These are phyloP conservation scores for Suhomyces prunicola DNA, from an alignment of 805 yeast genomes.

Conservation along the genomic window DNA sequence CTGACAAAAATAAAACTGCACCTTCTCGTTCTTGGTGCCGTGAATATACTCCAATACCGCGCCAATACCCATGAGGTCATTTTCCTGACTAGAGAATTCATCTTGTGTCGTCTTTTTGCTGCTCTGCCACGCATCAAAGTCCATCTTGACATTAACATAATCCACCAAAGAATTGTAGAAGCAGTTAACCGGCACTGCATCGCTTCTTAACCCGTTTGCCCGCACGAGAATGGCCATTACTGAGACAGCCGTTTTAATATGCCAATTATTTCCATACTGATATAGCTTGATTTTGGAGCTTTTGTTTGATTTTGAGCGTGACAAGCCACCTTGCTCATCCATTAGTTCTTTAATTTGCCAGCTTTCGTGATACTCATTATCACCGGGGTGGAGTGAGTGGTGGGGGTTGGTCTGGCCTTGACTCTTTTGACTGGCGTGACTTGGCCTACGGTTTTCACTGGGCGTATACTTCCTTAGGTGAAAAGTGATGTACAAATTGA, in stretches of 20 bases:
- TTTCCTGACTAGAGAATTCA: too few relatives aligned
- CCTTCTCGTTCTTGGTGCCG: constrained; percentile 30
- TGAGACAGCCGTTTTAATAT: constrained; percentile 62
- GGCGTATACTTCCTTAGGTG: constrained; percentile 55
- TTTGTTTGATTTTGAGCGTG: constrained; percentile 3
- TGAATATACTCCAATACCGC: constrained; percentile 48
- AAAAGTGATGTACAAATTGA: constrained; percentile 77
- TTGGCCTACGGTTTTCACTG: constrained; percentile 14
- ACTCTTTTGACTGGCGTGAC: not conserved
- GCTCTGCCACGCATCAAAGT: constrained; percentile 82
- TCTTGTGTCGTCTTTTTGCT: constrained; percentile 17
- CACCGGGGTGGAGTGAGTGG: not conserved
- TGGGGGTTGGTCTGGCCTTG: too few relatives aligned
- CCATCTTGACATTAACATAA: constrained; percentile 69
- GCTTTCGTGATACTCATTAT: constrained; percentile 22
- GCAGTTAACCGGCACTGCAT: constrained; percentile 30
- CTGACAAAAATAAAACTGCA: constrained; percentile 65
- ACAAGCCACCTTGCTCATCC: not conserved
- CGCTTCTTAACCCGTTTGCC: constrained; percentile 44
- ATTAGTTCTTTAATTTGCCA: constrained; percentile 18
- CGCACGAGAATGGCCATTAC: constrained; percentile 52
- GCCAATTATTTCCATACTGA: constrained; percentile 82
- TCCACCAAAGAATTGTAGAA: constrained; percentile 85
- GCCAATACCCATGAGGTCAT: constrained; percentile 19
- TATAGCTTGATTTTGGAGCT: constrained; percentile 43